Evolutionary conservation across 140 eudicot genomes (phyloP).

Genomic region (Oenanthe javanica): DNA sequence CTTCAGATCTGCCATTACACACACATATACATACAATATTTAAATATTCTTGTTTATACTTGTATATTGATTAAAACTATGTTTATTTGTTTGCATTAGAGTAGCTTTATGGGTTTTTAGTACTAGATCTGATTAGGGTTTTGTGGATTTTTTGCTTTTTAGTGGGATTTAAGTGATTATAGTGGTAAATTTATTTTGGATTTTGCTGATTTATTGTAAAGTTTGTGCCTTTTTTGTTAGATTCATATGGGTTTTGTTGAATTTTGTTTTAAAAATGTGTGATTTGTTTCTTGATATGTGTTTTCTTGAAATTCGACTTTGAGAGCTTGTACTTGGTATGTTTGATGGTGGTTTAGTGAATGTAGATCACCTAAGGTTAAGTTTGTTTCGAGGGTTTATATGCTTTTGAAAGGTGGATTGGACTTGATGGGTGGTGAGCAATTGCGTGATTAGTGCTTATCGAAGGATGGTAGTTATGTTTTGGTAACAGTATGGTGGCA

Average conservation of each 20-base stretch:
- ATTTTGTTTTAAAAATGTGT: neutral
- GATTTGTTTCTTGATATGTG: neutral
- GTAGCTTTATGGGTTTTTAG: neutral
- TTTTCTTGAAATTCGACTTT: neutral
- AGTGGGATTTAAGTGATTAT: neutral
- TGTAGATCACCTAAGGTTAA: neutral
- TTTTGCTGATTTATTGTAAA: neutral
- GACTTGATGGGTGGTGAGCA: neutral
- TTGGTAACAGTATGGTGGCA: neutral
- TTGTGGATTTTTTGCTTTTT: neutral
- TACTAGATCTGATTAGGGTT: neutral
- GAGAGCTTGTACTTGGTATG: neutral
- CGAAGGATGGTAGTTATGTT: neutral
- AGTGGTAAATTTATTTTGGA: neutral
- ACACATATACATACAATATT: neutral
- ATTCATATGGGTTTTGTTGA: neutral
- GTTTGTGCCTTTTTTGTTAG: neutral
- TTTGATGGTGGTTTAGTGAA: neutral
- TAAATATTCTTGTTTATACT: neutral
- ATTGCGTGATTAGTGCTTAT: neutral
- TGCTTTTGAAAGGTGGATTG: neutral
- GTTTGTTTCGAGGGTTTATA: neutral
- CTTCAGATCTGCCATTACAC: conserved; percentile 40
- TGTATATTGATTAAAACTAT: neutral
- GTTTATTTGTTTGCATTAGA: neutral